Evolutionary conservation across 2,329 filamentous ascomycete genomes (phyloP).

Genomic region (Fonsecaea pugnacius): DNA sequence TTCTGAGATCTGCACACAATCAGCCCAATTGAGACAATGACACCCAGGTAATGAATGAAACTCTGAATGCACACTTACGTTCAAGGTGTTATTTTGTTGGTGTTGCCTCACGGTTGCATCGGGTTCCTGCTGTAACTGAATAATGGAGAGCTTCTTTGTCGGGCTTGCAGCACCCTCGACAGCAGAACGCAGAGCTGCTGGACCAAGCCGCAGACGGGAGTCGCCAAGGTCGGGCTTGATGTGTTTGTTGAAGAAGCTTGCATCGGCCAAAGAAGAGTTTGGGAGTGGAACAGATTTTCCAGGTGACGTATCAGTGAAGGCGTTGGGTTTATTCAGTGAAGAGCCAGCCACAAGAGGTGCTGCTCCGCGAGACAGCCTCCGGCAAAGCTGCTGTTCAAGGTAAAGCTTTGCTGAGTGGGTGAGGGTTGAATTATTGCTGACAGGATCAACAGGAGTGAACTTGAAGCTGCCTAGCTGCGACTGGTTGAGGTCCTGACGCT

Average conservation of each 20-base stretch:
- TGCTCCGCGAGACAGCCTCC: conserved; percentile 3
- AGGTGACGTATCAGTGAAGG: not conserved
- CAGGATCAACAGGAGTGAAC: conserved; percentile 29
- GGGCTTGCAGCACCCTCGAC: conserved; percentile 32
- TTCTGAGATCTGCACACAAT: conserved; percentile 19
- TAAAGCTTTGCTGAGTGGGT: conserved; percentile 16
- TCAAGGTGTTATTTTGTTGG: not conserved
- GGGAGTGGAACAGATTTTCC: not conserved
- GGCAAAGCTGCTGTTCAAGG: conserved; percentile 18
- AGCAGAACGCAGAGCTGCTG: conserved; percentile 33
- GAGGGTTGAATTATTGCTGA: conserved; percentile 21
- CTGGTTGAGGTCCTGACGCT: conserved; percentile 38
- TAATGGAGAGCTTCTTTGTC: conserved; percentile 15
- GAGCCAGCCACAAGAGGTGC: not conserved
- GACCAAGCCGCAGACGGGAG: conserved; percentile 33
- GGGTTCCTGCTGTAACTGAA: conserved; percentile 5
- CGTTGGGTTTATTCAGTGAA: conserved; percentile 1
- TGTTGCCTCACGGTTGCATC: not conserved
- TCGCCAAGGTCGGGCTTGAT: conserved; percentile 33
- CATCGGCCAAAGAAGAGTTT: conserved; percentile 15
- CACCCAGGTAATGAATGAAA: not conserved
- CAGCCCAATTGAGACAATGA: not conserved
- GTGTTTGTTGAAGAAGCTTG: conserved; percentile 34
- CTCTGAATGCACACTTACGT: conserved; percentile 21
- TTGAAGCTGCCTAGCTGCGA: conserved; percentile 38